Evolutionary conservation across 331 rosid species (phyloP).

Genomic region (Malus hybrid): DNA sequence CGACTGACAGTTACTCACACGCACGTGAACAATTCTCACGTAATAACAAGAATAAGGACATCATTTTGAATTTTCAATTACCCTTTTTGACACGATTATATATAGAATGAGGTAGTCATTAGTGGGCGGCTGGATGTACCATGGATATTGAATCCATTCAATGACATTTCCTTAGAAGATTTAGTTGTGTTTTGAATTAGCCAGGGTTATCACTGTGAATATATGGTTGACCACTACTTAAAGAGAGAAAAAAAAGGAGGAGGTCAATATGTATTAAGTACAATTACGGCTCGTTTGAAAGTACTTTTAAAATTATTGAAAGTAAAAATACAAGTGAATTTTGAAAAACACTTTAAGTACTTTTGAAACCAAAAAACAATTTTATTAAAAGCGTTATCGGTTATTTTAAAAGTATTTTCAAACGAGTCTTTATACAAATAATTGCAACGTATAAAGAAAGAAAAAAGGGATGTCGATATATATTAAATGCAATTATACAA

Average conservation of each 20-base stretch:
- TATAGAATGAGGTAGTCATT: neutral
- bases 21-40: too few species aligned
- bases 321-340: too few species aligned
- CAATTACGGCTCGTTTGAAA: too few species aligned
- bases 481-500: neutral
- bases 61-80: neutral
- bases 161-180: neutral
- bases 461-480: too few species aligned
- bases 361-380: too few species aligned
- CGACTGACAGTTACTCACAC: too few species aligned
- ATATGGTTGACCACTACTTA: neutral
- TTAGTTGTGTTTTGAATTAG: neutral
- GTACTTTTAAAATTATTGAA: too few species aligned
- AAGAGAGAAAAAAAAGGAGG: neutral
- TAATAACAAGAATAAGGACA: too few species aligned
- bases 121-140: neutral
- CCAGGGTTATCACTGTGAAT: neutral
- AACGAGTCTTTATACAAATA: too few species aligned
- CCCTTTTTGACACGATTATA: neutral
- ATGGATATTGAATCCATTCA: neutral
- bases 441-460: rapidly evolving
- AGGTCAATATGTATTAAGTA: neutral
- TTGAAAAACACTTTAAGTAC: too few species aligned
- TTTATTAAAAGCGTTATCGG: rapidly evolving
- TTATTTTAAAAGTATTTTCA: too few species aligned